These are phyloP conservation scores for Juglanconis oblonga DNA, from an alignment of 2,329 filamentous ascomycete species.

Conservation along the genomic window DNA sequence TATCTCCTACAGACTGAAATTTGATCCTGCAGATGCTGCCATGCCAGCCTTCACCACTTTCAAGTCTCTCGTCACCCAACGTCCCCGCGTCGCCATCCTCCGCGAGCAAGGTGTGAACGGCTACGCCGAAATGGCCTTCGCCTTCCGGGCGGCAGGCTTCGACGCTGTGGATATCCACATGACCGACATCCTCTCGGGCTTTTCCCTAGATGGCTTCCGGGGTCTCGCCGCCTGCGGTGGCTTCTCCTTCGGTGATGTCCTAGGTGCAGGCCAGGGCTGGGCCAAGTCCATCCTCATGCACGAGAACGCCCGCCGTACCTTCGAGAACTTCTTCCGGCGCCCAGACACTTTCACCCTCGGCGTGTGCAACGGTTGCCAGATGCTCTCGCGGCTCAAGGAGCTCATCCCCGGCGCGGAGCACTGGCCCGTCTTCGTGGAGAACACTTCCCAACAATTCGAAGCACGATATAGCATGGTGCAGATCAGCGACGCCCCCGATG, in stretches of 20 bases:
- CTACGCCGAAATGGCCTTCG: slow-evolving; percentile 96
- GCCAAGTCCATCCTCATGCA: slow-evolving; percentile 90
- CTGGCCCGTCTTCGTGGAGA: slow-evolving; percentile 87
- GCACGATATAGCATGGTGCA: slow-evolving; percentile 80
- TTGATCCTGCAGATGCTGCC: slow-evolving; percentile 73
- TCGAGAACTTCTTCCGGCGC: slow-evolving; percentile 80
- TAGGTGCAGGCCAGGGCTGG: slow-evolving; percentile 96
- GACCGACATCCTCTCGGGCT: slow-evolving; percentile 81
- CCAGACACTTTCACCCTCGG: slow-evolving; percentile 89
- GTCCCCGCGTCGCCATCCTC: slow-evolving; percentile 82
- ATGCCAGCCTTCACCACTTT: slow-evolving; percentile 66
- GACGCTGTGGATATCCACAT: slow-evolving; percentile 93
- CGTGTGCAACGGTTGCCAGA: slow-evolving; percentile 97
- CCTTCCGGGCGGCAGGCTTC: slow-evolving; percentile 88
- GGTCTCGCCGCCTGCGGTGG: slow-evolving; percentile 94
- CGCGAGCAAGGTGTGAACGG: slow-evolving; percentile 95
- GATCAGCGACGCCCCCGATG: slow-evolving; percentile 56
- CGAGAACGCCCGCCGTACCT: slow-evolving; percentile 70
- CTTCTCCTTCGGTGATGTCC: slow-evolving; percentile 85
- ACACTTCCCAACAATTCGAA: slow-evolving; percentile 86
- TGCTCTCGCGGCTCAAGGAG: slow-evolving; percentile 78
- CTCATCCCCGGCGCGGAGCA: slow-evolving; percentile 79
- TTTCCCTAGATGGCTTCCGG: slow-evolving; percentile 77
- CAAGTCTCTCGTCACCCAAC: slow-evolving; percentile 51
- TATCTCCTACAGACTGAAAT: slow-evolving; percentile 79